These are phyloP conservation scores for Ormosia emarginata DNA, from an alignment of 306 rosid species.

Conservation along the genomic window DNA sequence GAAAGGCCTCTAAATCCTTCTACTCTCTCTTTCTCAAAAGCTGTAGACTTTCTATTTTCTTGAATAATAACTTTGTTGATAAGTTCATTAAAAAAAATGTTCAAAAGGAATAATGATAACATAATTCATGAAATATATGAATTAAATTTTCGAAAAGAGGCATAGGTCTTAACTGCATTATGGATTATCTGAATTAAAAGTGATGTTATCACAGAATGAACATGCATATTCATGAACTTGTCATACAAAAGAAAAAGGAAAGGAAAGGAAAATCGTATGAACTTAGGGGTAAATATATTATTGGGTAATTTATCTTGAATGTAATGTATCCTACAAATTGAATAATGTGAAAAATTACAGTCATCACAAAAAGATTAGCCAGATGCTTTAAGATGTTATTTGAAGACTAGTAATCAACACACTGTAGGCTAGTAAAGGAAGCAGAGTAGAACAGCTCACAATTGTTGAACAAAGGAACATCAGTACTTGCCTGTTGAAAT, in stretches of 20 bases:
- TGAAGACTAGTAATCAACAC: background rate
- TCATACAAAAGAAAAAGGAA: background rate
- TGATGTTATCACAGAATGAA: background rate
- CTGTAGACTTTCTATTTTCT: background rate
- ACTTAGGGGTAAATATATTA: background rate
- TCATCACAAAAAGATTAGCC: background rate
- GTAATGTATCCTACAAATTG: background rate
- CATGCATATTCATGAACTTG: background rate
- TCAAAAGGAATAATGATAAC: background rate
- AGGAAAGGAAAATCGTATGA: background rate
- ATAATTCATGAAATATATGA: background rate
- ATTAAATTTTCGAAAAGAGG: background rate
- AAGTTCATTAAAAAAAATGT: background rate
- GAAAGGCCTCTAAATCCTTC: background rate
- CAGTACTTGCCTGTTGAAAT: conserved; percentile 62
- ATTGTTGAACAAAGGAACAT: background rate
- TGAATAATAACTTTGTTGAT: background rate
- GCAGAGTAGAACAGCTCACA: background rate
- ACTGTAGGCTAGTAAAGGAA: background rate
- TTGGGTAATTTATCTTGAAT: background rate
- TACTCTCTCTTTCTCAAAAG: background rate
- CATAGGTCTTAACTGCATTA: background rate
- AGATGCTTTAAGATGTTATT: background rate
- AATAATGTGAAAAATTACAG: background rate
- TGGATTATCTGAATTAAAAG: background rate